Evolutionary conservation across 257 asterid genomes (phyloP).

Genomic region (Buddleja alternifolia): DNA sequence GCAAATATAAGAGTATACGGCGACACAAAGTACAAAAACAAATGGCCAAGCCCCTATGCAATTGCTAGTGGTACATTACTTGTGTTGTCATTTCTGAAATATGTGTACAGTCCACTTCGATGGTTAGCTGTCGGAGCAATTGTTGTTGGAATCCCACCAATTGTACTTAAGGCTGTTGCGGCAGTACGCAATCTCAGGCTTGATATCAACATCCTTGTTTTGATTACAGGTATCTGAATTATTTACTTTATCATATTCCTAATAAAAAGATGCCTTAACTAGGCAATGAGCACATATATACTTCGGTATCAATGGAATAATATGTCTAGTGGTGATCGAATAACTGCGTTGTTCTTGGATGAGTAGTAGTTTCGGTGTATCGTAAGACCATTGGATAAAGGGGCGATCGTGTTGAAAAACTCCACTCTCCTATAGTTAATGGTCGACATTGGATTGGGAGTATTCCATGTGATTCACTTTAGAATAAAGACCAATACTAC

Average conservation of each 20-base stretch:
- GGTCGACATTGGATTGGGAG: too few relatives aligned
- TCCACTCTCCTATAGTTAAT: too few relatives aligned
- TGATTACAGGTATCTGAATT: constrained; percentile 62
- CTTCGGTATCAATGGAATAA: too few relatives aligned
- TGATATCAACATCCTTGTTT: constrained; percentile 74
- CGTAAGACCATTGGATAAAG: too few relatives aligned
- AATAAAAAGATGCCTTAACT: neutral
- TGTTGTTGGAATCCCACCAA: constrained; percentile 64
- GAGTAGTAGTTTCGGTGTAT: too few relatives aligned
- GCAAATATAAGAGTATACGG: constrained; percentile 63
- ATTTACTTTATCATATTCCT: neutral
- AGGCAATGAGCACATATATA: neutral
- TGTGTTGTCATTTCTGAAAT: constrained; percentile 51
- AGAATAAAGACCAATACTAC: too few relatives aligned
- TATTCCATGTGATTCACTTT: too few relatives aligned
- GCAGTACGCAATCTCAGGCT: constrained; percentile 51
- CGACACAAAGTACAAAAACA: constrained; percentile 41
- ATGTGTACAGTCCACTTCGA: constrained; percentile 48
- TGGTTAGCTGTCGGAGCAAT: constrained; percentile 79
- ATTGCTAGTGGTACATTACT: constrained; percentile 62
- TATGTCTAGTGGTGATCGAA: too few relatives aligned
- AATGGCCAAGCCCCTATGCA: constrained; percentile 81
- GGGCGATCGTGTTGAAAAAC: too few relatives aligned
- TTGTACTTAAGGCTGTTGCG: constrained; percentile 48
- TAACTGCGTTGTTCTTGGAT: too few relatives aligned